Percentiles rank a stretch among this genome's conserved stretches.
Evolutionary conservation across 805 yeast species (phyloP).

Genomic region (Brettanomyces bruxellensis): DNA sequence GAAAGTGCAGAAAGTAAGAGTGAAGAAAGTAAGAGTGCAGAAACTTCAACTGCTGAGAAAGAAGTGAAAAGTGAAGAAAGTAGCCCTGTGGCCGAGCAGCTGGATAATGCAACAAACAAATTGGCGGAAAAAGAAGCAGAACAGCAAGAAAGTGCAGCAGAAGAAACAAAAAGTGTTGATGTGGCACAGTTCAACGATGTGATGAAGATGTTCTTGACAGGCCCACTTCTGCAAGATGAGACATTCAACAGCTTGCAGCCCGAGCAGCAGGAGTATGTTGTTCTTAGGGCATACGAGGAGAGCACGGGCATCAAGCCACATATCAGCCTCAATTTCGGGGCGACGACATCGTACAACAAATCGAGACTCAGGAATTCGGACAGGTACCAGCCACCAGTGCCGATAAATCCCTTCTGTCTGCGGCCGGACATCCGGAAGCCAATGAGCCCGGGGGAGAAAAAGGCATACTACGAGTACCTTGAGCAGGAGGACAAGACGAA

Average conservation of each 20-base stretch:
- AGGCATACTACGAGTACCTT: constrained; percentile 43
- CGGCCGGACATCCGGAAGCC: constrained; percentile 54
- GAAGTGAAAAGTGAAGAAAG: constrained; percentile 2
- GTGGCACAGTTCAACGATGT: constrained; percentile 27
- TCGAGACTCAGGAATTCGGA: constrained; percentile 29
- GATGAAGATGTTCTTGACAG: constrained; percentile 21
- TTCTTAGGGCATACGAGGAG: constrained; percentile 26
- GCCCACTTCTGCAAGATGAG: constrained; percentile 26
- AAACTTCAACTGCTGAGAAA: neutral
- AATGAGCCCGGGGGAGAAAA: constrained; percentile 45
- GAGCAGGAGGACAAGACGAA: constrained; percentile 42
- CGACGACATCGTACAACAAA: constrained; percentile 30
- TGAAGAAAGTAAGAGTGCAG: neutral
- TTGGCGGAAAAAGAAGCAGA: neutral
- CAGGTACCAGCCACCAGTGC: constrained; percentile 34
- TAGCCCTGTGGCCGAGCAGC: neutral
- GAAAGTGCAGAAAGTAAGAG: neutral
- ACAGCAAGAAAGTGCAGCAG: neutral
- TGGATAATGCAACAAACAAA: neutral
- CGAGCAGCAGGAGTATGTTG: constrained; percentile 24
- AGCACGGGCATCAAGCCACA: constrained; percentile 16
- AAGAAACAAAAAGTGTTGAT: constrained; percentile 18
- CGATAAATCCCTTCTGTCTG: constrained; percentile 38
- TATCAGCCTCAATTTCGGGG: constrained; percentile 21
- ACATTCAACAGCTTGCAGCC: constrained; percentile 27